Base-by-base conservation (phyloP, 345 rosid species). In the Dimocarpus longan region DNA sequence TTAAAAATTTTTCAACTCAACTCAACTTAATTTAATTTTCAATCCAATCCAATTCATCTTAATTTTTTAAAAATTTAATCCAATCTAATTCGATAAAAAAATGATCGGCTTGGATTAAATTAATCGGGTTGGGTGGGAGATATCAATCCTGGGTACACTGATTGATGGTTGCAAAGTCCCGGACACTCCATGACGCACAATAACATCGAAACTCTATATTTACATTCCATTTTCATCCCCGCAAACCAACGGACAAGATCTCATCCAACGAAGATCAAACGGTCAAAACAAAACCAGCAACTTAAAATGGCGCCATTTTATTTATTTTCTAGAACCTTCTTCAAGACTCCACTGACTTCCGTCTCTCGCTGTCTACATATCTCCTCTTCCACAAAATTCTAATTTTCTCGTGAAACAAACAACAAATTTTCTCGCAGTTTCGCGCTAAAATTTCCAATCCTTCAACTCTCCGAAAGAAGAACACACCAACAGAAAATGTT, bases 401-500 rank as follows among this genome's bases (percentile, higher is more conserved):
- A 46, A 46, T 59, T 59, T 59, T n/a, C 64, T 5, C 64, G 8
- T 9, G 11, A 60, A 60, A 21, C 65, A 8, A 21, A 60, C 65
- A 21, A 3, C 10, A 21, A 22, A 21, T 8, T 60, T 60, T 8
- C 28, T 19, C 60, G 21, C 21, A 13, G 21, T 19, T 54, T 54
- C n/a, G 2, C 37, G 37, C 3, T 1, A 32, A 32, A 32, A 32
- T 32, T 32, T 32, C 37, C 37, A 1, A 16, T 1, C 21, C 60
- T 15, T 12, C 2, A 3, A 19, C 5, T 37, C 7, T 12, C 24
- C 0, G 6, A 66, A 37, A 32, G 4, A 32, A 32, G 4, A 32
- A 32, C 37, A 32, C 37, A 32, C 37, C 37, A 32, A 3, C 37
- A 32, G 37, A 32, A 32, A 42, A 93, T 96, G 99, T 96, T 96